Base-by-base conservation (phyloP, 768 basidiomycete genomes). In the Mycena amicta region DNA sequence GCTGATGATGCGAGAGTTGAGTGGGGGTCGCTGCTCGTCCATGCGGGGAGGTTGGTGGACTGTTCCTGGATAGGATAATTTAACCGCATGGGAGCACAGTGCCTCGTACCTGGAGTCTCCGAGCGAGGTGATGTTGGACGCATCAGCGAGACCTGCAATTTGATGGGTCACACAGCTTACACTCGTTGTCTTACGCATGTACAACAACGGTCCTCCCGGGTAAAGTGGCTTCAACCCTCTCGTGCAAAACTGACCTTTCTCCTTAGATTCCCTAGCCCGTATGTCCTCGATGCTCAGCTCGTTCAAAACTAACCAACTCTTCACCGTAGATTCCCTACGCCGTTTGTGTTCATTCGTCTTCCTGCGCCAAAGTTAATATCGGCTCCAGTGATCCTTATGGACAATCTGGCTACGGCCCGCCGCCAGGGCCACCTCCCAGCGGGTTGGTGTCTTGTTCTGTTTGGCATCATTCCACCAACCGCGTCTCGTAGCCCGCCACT, bases 331-430 rank as follows among this genome's bases (percentile, higher is more conserved):
- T 29, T 49, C 22, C 47, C 15, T 45, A 45, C 15, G 43, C 43
- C 15, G 13, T 45, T 8, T 37, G 8, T 6, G 22, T 45, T 45
- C 43, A 8, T 6, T 23, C 8, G 12, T 45, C 13, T 5, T 8
- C 43, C 5, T 15, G 22, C 13, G 22, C 8, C 43, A 8, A 45
- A 15, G 13, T 45, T 45, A 8, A 8, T 16, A 25, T n/a, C n/a
- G n/a, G n/a, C n/a, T n/a, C n/a, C n/a, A 63, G 62, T 30, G 52
- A 63, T 31, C 55, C 58, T 1, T 63, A 63, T 33, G 45, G 57
- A 22, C 37, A 55, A 5, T 52, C 45, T 15, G 70, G 75, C n/a
- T 81, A 82, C 59, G 67, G 74, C 15, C 76, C 79, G 26, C 60
- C 67, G 15, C 37, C 57, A n/a, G 66, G 64, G 15, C 54, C 62